Evolutionary conservation across 768 basidiomycete genomes (phyloP).

Genomic region (Boletus pseudopeckii): DNA sequence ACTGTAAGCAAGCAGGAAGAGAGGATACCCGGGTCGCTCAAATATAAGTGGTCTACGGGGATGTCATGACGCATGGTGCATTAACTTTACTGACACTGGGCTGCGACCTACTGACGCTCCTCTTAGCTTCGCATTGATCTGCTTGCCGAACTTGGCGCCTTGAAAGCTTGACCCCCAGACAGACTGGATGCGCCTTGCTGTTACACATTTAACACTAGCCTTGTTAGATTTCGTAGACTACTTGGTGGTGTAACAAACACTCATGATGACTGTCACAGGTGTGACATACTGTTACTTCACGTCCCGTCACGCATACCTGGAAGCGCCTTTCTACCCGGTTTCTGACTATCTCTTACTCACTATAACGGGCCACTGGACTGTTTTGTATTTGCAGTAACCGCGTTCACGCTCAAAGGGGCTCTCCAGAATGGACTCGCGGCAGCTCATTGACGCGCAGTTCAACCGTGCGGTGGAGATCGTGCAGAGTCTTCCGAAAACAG

Average conservation of each 20-base stretch:
- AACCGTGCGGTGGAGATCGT: slow-evolving; percentile 93
- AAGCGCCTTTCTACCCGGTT: neutral
- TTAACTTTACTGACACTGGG: neutral
- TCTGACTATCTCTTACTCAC: neutral
- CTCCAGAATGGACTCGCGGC: slow-evolving; percentile 53
- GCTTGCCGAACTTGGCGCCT: neutral
- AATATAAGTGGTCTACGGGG: slow-evolving; percentile 71
- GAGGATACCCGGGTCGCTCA: slow-evolving; percentile 66
- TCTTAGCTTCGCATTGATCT: neutral
- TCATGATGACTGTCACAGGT: neutral
- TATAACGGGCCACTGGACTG: neutral
- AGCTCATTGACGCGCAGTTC: slow-evolving; percentile 81
- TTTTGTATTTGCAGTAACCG: neutral
- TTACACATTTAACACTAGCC: neutral
- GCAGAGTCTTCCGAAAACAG: slow-evolving; percentile 87
- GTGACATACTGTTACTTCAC: slow-evolving; percentile 7
- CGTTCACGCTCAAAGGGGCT: neutral
- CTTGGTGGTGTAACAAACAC: neutral
- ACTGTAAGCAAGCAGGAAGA: slow-evolving; percentile 57
- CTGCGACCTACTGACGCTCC: neutral
- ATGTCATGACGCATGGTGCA: slow-evolving; percentile 26
- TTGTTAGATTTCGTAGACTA: neutral
- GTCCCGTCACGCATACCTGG: slow-evolving; percentile 13
- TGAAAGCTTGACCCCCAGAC: too few species aligned
- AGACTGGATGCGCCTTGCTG: neutral